These are phyloP conservation scores for Medicago arabica DNA, from an alignment of 306 rosid species.

Conservation along the genomic window DNA sequence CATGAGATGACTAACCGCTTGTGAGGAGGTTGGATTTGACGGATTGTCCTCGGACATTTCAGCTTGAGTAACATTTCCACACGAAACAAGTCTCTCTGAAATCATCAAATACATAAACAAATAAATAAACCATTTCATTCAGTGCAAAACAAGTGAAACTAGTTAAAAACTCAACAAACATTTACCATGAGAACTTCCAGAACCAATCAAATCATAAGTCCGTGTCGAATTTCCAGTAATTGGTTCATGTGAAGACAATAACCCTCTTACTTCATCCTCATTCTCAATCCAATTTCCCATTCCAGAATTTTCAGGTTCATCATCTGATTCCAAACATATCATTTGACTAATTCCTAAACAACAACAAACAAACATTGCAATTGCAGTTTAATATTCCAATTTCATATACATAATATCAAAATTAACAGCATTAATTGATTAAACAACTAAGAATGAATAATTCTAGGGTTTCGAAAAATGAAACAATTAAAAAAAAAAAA, in stretches of 20 bases:
- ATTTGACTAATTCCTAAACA: constrained; percentile 65
- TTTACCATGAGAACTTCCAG: constrained; percentile 58
- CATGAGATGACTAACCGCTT: constrained; percentile 54
- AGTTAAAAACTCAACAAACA: constrained; percentile 36
- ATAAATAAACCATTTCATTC: constrained; percentile 34
- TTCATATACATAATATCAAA: neutral
- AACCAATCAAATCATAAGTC: constrained; percentile 41
- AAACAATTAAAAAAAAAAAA: neutral
- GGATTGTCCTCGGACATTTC: constrained; percentile 41
- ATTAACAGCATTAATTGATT: constrained; percentile 15
- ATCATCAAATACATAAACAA: constrained; percentile 17
- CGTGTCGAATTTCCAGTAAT: constrained; percentile 44
- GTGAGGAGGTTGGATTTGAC: constrained; percentile 46
- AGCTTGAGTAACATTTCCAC: constrained; percentile 50
- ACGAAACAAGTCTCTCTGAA: constrained; percentile 30
- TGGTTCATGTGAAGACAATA: constrained; percentile 32
- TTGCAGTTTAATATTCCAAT: neutral
- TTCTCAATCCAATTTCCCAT: constrained; percentile 42
- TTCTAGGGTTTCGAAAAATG: constrained; percentile 11
- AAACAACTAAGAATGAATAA: constrained; percentile 13
- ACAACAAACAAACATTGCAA: constrained; percentile 9
- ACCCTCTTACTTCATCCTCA: constrained; percentile 41
- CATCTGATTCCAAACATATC: constrained; percentile 90
- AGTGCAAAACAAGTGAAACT: constrained; percentile 28
- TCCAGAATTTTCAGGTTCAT: constrained; percentile 62